These are phyloP conservation scores for Obelidium mucronatum DNA, from an alignment of 192 early-diverging fungal genomes.

Conservation along the genomic window DNA sequence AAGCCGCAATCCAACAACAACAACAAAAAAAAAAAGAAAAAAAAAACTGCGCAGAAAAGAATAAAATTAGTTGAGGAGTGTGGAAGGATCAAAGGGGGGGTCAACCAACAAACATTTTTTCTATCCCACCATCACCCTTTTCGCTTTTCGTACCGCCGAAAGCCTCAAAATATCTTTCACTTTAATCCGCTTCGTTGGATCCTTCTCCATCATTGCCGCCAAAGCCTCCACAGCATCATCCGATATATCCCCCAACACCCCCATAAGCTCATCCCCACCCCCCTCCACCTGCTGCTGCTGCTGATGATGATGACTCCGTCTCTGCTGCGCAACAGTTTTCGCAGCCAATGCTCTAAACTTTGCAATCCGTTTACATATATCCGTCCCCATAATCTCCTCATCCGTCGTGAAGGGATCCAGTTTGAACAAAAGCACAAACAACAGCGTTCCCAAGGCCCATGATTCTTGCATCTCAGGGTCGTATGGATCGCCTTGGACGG, in stretches of 20 bases:
- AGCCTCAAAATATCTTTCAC: constrained; percentile 39
- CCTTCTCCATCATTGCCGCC: constrained; percentile 53
- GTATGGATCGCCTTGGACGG: constrained; percentile 47
- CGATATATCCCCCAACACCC: constrained; percentile 39
- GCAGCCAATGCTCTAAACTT: constrained; percentile 20
- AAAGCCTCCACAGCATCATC: constrained; percentile 50
- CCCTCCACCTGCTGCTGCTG: neutral
- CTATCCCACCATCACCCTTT: neutral
- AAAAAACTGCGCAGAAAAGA: too few relatives aligned
- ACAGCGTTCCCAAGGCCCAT: constrained; percentile 63
- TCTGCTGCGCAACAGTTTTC: neutral
- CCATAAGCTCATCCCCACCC: constrained; percentile 14
- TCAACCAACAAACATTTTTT: neutral
- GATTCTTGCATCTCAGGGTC: constrained; percentile 58
- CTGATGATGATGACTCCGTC: neutral
- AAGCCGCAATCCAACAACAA: too few relatives aligned
- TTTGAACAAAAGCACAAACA: constrained; percentile 63
- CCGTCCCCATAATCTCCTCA: constrained; percentile 54
- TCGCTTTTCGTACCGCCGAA: constrained; percentile 24
- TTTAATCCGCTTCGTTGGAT: constrained; percentile 32
- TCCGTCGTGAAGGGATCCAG: constrained; percentile 62
- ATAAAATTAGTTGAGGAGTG: too few relatives aligned
- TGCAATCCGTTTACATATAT: constrained; percentile 47
- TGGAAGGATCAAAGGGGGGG: too few relatives aligned
- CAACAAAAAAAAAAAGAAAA: neutral